Percentiles rank a stretch among this genome's conserved stretches.
Conservation (phyloP, 768 basidiomycete genomes). For the Tephrocybe sp. region DNA sequence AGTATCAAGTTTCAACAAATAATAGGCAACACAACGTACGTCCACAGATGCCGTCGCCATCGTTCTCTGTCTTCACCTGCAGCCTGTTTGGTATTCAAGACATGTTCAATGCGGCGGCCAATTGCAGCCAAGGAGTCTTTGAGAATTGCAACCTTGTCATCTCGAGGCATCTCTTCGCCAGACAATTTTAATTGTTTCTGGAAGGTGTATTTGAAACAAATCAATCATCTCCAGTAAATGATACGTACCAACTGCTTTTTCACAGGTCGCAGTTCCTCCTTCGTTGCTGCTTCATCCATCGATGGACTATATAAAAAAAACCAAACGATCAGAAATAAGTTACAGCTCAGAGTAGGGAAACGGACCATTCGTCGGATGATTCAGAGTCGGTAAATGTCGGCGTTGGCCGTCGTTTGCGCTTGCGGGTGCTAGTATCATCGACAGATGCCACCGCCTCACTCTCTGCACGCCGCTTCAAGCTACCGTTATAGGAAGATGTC, state of each 20-base stretch:
- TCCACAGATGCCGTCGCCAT: constrained; percentile 96
- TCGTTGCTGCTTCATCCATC: constrained; percentile 91
- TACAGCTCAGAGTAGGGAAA: constrained; percentile 13
- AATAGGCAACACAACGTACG: constrained; percentile 54
- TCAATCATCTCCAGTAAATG: not conserved
- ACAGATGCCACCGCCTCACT: constrained; percentile 83
- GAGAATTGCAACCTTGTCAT: constrained; percentile 93
- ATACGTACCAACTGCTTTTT: constrained; percentile 86
- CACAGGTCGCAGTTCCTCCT: constrained; percentile 93
- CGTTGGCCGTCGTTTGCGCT: constrained; percentile 91
- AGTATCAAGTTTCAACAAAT: constrained; percentile 1
- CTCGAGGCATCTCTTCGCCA: constrained; percentile 89
- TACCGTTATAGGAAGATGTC: constrained; percentile 57
- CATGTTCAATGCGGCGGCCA: constrained; percentile 85
- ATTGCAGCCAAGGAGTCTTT: constrained; percentile 96
- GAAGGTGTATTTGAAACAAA: constrained; percentile 5
- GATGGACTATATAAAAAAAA: constrained; percentile 61
- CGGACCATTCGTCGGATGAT: constrained; percentile 88
- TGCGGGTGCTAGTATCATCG: constrained; percentile 64
- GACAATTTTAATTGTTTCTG: constrained; percentile 95
- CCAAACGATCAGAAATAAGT: constrained; percentile 7
- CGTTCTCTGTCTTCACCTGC: constrained; percentile 80
- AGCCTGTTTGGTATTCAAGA: constrained; percentile 71
- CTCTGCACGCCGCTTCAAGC: constrained; percentile 74
- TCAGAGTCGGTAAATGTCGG: constrained; percentile 96